Conservation (phyloP, 163 green algal genomes). For the Chlorella variabilis region DNA sequence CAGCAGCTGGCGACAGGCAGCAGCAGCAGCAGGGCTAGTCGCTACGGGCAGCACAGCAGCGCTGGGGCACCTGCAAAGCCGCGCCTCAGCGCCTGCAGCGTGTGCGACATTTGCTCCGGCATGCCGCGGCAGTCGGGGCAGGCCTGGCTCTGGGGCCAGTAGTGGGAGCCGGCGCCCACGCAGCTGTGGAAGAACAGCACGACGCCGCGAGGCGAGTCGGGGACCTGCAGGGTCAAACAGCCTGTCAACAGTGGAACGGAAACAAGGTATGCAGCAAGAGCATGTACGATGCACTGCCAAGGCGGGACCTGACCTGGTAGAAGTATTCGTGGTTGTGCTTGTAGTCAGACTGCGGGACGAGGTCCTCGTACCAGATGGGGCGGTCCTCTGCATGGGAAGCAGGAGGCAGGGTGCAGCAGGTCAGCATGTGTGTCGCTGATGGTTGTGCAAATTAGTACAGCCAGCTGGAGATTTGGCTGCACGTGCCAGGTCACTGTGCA, state of each 20-base stretch:
- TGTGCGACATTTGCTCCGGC: slow-evolving; percentile 32
- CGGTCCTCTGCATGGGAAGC: background rate
- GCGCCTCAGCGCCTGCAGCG: slow-evolving; percentile 28
- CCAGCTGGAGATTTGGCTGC: too few species aligned
- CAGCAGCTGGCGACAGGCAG: background rate
- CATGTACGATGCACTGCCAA: background rate
- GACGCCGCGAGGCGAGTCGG: background rate
- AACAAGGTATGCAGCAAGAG: background rate
- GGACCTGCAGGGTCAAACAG: background rate
- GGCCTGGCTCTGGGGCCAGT: slow-evolving; percentile 1
- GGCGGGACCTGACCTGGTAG: background rate
- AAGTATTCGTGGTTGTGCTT: background rate
- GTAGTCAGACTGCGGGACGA: background rate
- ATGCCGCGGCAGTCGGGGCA: slow-evolving; percentile 23
- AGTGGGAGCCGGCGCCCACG: slow-evolving; percentile 30
- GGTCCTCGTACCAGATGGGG: background rate
- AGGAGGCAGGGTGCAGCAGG: too few species aligned
- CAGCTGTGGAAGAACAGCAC: background rate
- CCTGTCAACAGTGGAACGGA: background rate
- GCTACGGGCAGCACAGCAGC: background rate
- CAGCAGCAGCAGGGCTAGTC: background rate
- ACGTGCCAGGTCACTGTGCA: too few species aligned
- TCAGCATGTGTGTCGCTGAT: too few species aligned
- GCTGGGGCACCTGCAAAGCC: slow-evolving; percentile 7
- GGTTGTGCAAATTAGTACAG: too few species aligned